phyloP scores from a whole-genome alignment of 306 rosid genomes.

The Rosa persica region DNA sequence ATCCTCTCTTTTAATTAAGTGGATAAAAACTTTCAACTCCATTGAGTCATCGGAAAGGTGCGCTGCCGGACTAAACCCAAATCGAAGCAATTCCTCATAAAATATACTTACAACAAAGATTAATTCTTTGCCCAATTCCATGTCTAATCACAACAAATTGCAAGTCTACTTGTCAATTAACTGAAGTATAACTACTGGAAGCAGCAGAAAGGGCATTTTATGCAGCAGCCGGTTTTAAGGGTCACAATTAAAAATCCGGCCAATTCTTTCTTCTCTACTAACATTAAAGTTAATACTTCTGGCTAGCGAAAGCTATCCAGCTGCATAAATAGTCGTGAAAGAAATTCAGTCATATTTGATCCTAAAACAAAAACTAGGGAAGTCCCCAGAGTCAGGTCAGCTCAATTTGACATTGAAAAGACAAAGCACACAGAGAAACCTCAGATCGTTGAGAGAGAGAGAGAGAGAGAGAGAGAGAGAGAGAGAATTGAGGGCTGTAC shows the following conservation, averaged over 20 bases:
- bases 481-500: slow-evolving; percentile 52
- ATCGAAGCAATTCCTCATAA: slow-evolving; percentile 37
- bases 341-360: slow-evolving; percentile 1
- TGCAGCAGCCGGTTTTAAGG: not conserved
- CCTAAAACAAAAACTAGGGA: slow-evolving; percentile 19
- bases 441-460: not conserved
- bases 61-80: slow-evolving; percentile 37
- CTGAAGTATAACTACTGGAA: not conserved
- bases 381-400: slow-evolving; percentile 12
- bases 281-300: not conserved
- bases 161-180: slow-evolving; percentile 3
- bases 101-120: slow-evolving; percentile 28
- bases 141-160: slow-evolving; percentile 17
- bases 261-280: not conserved
- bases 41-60: not conserved
- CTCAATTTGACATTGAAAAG: slow-evolving; percentile 45
- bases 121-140: slow-evolving; percentile 15
- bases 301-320: not conserved
- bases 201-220: slow-evolving; percentile 9
- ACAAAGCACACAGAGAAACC: slow-evolving; percentile 1
- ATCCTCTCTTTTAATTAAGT: slow-evolving; percentile 10
- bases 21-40: slow-evolving; percentile 10
- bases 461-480: slow-evolving; percentile 21
- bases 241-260: not conserved
- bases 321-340: not conserved